Evolutionary conservation across 129 eudicot genomes (phyloP), one percentile per base, ranked within the genome.

Genomic region (Centella asiatica): DNA sequence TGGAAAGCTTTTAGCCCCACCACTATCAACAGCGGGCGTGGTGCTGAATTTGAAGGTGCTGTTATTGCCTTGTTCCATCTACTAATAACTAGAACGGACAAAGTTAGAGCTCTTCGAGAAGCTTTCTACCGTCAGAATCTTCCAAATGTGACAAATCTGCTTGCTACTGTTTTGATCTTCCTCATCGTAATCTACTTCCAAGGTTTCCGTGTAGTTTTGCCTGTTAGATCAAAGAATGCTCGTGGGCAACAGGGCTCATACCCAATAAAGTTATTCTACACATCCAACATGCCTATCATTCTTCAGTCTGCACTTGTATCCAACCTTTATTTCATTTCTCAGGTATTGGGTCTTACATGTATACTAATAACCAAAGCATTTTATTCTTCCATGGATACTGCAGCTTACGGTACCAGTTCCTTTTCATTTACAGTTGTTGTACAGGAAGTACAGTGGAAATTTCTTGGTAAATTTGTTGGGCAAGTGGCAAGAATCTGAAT

Each of bases 51-150:
- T 49, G 90, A 89, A 71, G 97, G 97, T 55, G 97, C 97, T 37
- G 84, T 83, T 33, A 85, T 85, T 44, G 97, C 97, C 22, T 67
- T 85, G 57, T 77, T 89, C 78, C 97, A 89, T 70, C 77, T 89
- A 48, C 60, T 85, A 70, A 78, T 89, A n/a, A 89, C 95, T 6
- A 62, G 92, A 27, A 72, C 78, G 8, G 81, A 82, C 39, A 82
- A 82, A 64, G 81, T 82, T 24, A 56, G 84, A 22, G 88, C 95
- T 14, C 60, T 89, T 48, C 86, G 92, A 20, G 97, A 83, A 73
- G 93, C 93, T 27, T 89, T 89, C 65, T 90, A 86, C 79, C 77
- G 97, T 64, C 95, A 90, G 73, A 90, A 90, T 66, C 95, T 90
- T 32, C 97, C 97, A 26, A 90, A 90, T 50, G 89, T 90, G 24